These are phyloP conservation scores for Piper longum DNA, from an alignment of 164 flowering plant species.

Conservation along the genomic window DNA sequence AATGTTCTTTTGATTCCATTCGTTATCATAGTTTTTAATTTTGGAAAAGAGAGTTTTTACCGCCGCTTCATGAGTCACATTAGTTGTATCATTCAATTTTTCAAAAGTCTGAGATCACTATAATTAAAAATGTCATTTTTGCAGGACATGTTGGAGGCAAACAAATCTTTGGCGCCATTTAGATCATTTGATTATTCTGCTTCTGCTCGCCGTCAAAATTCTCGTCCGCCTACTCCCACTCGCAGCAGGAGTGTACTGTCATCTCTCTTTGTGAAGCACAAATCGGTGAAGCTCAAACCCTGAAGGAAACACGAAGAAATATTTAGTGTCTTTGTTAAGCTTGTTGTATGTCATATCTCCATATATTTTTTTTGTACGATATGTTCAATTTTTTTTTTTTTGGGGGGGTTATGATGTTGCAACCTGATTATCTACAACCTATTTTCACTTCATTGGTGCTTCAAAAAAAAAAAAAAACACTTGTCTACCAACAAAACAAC, in stretches of 20 bases:
- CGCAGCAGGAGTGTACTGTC: slow-evolving; percentile 82
- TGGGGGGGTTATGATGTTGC: no score
- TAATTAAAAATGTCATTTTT: background rate
- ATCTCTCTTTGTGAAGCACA: slow-evolving; percentile 54
- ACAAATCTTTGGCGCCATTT: slow-evolving; percentile 34
- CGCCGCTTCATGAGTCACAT: background rate
- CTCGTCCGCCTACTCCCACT: slow-evolving; percentile 45
- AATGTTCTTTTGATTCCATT: background rate
- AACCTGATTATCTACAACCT: no score
- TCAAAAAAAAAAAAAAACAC: no score
- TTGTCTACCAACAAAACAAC: no score
- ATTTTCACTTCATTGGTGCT: no score
- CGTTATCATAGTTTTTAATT: background rate
- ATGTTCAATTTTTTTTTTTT: no score
- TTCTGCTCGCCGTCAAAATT: slow-evolving; percentile 21
- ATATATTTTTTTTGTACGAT: no score
- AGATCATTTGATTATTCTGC: slow-evolving; percentile 44
- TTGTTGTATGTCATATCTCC: no score
- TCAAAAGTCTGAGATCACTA: background rate
- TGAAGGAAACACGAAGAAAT: background rate
- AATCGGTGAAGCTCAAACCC: slow-evolving; percentile 32
- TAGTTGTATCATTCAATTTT: background rate
- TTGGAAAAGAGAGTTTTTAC: background rate
- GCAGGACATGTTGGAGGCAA: slow-evolving; percentile 41
- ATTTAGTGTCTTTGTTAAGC: slow-evolving; percentile 2